These are phyloP conservation scores for Guyanaporus albipodus DNA, from an alignment of 768 basidiomycete species.

Conservation along the genomic window DNA sequence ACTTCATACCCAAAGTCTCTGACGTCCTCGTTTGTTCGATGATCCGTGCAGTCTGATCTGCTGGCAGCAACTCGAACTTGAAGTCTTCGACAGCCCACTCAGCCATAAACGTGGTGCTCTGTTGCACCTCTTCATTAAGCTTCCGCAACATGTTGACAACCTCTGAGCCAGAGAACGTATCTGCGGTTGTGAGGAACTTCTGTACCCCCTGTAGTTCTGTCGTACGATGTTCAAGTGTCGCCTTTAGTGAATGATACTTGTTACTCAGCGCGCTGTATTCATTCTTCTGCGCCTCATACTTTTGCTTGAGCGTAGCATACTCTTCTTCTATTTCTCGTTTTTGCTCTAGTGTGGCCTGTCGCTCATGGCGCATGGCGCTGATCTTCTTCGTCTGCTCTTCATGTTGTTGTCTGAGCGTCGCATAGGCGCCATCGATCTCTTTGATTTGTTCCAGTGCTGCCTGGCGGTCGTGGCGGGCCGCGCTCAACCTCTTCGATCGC, in stretches of 20 bases:
- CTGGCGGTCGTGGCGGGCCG: conserved; percentile 6
- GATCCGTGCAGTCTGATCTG: conserved; percentile 1
- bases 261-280: conserved; percentile 10
- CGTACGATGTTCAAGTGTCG: conserved; percentile 37
- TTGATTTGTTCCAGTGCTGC: neutral
- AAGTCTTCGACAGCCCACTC: conserved; percentile 42
- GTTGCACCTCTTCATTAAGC: conserved; percentile 44
- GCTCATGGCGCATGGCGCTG: neutral
- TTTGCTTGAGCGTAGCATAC: conserved; percentile 1
- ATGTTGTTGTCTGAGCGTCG: conserved; percentile 16
- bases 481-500: neutral
- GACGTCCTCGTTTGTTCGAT: conserved; percentile 10
- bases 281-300: conserved; percentile 10
- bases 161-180: conserved; percentile 42
- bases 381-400: conserved; percentile 14
- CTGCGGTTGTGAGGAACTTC: conserved; percentile 39
- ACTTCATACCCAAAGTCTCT: conserved; percentile 9
- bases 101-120: conserved; percentile 41
- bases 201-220: conserved; percentile 41
- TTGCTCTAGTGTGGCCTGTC: conserved; percentile 2
- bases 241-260: conserved; percentile 12
- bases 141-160: conserved; percentile 38
- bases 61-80: conserved; percentile 14
- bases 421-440: conserved; percentile 9
- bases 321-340: conserved; percentile 4